Evolutionary conservation across 2,329 filamentous ascomycete species (phyloP).

Genomic region (Sordariomycetes sp.): DNA sequence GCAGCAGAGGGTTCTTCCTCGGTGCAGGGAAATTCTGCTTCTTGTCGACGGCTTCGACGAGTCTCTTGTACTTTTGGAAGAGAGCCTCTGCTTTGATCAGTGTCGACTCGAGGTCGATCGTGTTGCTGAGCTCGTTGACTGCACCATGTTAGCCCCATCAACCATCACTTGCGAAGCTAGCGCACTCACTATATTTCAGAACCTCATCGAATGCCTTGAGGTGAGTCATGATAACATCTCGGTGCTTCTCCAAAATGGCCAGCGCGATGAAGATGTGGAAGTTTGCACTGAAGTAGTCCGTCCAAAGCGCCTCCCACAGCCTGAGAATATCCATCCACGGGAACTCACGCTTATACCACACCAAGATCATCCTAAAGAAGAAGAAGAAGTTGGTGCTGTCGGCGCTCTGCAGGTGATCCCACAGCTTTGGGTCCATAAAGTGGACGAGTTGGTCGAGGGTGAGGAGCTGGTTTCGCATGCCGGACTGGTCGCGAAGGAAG

Average conservation of each 20-base stretch:
- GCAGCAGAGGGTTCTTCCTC: constrained; percentile 12
- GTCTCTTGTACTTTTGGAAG: constrained; percentile 79
- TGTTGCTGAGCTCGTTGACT: constrained; percentile 94
- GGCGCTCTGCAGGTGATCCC: constrained; percentile 77
- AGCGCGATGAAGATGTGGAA: constrained; percentile 94
- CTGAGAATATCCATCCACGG: constrained; percentile 77
- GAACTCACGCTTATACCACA: constrained; percentile 99
- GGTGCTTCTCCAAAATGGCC: constrained; percentile 89
- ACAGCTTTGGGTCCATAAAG: constrained; percentile 92
- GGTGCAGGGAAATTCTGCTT: constrained; percentile 71
- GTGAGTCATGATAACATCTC: constrained; percentile 94
- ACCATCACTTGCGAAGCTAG: background rate
- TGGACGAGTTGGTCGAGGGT: constrained; percentile 92
- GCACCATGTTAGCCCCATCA: constrained; percentile 8
- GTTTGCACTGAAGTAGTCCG: constrained; percentile 77
- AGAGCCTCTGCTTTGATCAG: constrained; percentile 81
- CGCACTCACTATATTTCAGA: constrained; percentile 74
- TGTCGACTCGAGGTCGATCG: constrained; percentile 81
- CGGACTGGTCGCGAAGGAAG: constrained; percentile 89
- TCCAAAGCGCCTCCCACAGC: constrained; percentile 92
- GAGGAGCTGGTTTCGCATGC: constrained; percentile 86
- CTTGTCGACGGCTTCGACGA: constrained; percentile 87
- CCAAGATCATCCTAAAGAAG: constrained; percentile 97
- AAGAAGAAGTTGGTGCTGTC: constrained; percentile 99
- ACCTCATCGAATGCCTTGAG: constrained; percentile 94